Conservation (phyloP, 179 eudicot species). For the Nepenthes alata region DNA sequence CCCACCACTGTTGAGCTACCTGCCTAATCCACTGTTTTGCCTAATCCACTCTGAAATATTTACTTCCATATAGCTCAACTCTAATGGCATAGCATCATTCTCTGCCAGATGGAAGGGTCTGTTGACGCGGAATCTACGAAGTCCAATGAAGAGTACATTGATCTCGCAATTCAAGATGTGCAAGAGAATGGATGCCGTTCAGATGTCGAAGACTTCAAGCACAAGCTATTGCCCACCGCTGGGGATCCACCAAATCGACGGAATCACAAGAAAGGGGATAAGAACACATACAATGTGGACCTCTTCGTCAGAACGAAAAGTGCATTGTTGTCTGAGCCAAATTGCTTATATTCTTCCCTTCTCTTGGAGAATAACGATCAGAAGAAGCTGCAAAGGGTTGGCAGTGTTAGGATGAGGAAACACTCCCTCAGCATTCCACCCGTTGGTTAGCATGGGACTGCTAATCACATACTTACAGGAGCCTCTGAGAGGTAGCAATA, state of each 20-base stretch:
- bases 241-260: conserved; percentile 10
- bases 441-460: conserved; percentile 22
- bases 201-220: conserved; percentile 29
- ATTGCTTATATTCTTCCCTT: conserved; percentile 11
- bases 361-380: conserved; percentile 27
- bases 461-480: conserved; percentile 8
- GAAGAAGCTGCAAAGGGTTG: conserved; percentile 19
- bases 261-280: conserved; percentile 18
- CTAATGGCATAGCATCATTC: neutral
- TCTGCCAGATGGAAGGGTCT: conserved; percentile 74
- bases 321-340: conserved; percentile 26
- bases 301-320: conserved; percentile 38
- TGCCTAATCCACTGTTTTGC: no score
- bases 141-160: conserved; percentile 89
- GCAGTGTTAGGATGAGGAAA: conserved; percentile 33
- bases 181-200: conserved; percentile 43
- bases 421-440: conserved; percentile 62
- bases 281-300: conserved; percentile 23
- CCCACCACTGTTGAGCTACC: no score
- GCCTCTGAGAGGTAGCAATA: conserved; percentile 10
- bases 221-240: conserved; percentile 3
- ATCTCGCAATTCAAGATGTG: conserved; percentile 69
- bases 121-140: conserved; percentile 82
- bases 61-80: no score
- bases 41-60: no score